phyloP scores from a whole-genome alignment of 1,284 basidiomycete species.

The Coniferiporia weirii region DNA sequence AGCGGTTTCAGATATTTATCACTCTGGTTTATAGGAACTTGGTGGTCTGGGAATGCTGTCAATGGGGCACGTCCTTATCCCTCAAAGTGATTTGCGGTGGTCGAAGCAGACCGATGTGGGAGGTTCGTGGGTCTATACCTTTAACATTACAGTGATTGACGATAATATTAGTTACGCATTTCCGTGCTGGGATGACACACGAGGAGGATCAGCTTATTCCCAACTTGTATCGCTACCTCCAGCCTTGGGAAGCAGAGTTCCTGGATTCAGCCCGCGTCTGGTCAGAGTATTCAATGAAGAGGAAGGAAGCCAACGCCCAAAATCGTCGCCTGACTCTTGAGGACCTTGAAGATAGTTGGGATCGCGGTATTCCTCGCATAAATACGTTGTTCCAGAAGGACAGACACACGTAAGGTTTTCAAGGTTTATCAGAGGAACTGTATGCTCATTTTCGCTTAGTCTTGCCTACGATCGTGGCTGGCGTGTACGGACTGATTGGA shows the following conservation, averaged over 20 bases:
- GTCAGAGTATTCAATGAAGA: slow-evolving; percentile 99
- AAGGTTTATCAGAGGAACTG: slow-evolving; percentile 19
- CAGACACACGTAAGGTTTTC: slow-evolving; percentile 74
- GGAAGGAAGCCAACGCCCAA: slow-evolving; percentile 97
- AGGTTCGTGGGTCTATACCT: slow-evolving; percentile 36
- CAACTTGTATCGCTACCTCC: slow-evolving; percentile 95
- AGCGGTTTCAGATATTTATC: slow-evolving; percentile 7
- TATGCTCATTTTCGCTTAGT: slow-evolving; percentile 47
- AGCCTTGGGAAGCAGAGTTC: slow-evolving; percentile 99
- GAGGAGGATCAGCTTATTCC: slow-evolving; percentile 95
- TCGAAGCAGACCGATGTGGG: slow-evolving; percentile 97
- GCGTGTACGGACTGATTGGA: slow-evolving; percentile 95
- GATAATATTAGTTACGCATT: slow-evolving; percentile 70
- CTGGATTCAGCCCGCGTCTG: slow-evolving; percentile 97
- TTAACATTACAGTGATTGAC: slow-evolving; percentile 19
- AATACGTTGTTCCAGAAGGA: slow-evolving; percentile 99
- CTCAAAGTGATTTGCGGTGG: slow-evolving; percentile 95
- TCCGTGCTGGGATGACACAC: slow-evolving; percentile 96
- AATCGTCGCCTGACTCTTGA: slow-evolving; percentile 96
- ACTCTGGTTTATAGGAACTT: slow-evolving; percentile 53
- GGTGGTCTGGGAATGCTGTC: slow-evolving; percentile 99
- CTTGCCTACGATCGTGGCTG: slow-evolving; percentile 97
- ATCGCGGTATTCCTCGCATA: slow-evolving; percentile 97
- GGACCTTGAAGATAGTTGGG: slow-evolving; percentile 96
- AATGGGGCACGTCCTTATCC: slow-evolving; percentile 98